Base-by-base conservation (phyloP, 1,284 basidiomycete genomes). In the Phaffia rhodozyma region DNA sequence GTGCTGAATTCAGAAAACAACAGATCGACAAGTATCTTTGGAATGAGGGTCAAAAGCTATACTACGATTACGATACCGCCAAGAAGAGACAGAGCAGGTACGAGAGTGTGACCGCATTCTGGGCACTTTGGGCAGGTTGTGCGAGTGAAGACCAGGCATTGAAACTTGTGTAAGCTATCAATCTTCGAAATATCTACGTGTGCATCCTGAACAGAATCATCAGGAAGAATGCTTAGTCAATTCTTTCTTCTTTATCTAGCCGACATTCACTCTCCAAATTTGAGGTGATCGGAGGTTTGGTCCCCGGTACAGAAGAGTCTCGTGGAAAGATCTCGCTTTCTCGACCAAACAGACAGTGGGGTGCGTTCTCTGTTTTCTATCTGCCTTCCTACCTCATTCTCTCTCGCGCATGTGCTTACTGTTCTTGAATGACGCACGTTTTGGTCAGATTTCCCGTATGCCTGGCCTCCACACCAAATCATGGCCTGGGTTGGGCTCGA, bases 301-400 rank as follows among this genome's bases (percentile, higher is more conserved):
- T 96, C 5, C 90, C 92, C 16, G 94, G 94, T 61, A 97, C 96
- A 1, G 94, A 97, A 72, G 90, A 93, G 75, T 97, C 92, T 56
- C 83, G 94, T 66, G 94, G 94, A 55, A 89, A 88, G 75, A 92
- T 98, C 68, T 92, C 91, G 20, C 80, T 97, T 61, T 90, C 96
- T 72, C 81, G 94, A 56, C 96, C 96, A n/a, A 97, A 97, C 78
- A 89, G 96, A 70, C 96, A 97, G 75, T 97, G 94, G 94, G 94
- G 67, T 63, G 55, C 55, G 62, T 65, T 58, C 65, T 66, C 53
- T 52, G 64, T 29, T 43, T 61, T 65, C 29, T 51, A 29, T 48
- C 18, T 60, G 9, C 27, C 51, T 25, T 25, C 9, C 59, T 18
- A 27, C 16, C 21, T 50, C 62, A 62, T 57, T 58, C 57, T 16